These are phyloP conservation scores for Sphaerulina musiva DNA, from an alignment of 2,329 filamentous ascomycete species.

Conservation along the genomic window DNA sequence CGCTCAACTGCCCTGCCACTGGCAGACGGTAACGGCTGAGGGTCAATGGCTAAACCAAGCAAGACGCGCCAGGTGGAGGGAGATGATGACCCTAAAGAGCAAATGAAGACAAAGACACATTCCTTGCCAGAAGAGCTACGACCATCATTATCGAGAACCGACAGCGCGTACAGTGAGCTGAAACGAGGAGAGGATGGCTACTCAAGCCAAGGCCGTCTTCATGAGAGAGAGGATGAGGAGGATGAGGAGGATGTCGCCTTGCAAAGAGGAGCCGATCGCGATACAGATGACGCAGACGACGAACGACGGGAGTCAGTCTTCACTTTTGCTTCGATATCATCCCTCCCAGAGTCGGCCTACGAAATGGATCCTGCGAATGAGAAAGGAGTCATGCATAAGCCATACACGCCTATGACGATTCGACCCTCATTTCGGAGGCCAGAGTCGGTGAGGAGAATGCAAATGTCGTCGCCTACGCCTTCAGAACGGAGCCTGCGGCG, in stretches of 20 bases:
- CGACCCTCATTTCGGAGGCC: conserved; percentile 63
- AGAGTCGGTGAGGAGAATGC: conserved; percentile 62
- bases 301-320: conserved; percentile 25
- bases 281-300: conserved; percentile 10
- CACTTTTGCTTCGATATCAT: conserved; percentile 30
- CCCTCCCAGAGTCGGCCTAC: conserved; percentile 29
- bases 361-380: conserved; percentile 23
- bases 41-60: not conserved
- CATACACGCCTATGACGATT: conserved; percentile 53
- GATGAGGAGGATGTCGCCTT: not conserved
- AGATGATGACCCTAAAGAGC: not conserved
- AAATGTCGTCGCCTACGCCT: conserved; percentile 61
- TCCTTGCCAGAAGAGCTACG: not conserved
- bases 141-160: not conserved
- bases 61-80: not conserved
- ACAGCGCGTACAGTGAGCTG: conserved; percentile 3
- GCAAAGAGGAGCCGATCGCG: not conserved
- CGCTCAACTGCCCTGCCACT: not conserved
- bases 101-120: not conserved
- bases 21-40: not conserved
- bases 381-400: conserved; percentile 23
- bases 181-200: not conserved
- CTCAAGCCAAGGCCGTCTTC: too few relatives aligned
- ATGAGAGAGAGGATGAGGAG: not conserved
- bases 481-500: conserved; percentile 45